Conservation (phyloP, 164 flowering plant species). For the Euptelea pleiosperma region DNA sequence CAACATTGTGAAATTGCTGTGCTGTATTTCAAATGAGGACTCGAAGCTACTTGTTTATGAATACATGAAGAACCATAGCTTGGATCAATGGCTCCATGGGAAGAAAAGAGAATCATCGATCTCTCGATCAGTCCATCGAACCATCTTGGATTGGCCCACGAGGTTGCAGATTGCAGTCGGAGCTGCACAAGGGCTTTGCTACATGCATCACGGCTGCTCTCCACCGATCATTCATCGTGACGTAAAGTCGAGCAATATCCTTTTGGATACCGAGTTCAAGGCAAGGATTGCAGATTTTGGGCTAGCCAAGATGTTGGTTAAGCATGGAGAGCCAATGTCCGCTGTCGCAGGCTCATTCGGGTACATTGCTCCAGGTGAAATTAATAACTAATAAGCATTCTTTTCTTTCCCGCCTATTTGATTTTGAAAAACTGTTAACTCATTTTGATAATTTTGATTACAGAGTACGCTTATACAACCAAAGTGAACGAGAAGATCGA, state of each 20-base stretch:
- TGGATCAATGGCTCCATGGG: slow-evolving; percentile 56
- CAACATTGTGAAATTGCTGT: slow-evolving; percentile 61
- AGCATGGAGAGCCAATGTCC: slow-evolving; percentile 41
- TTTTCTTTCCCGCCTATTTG: neutral
- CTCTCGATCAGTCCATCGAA: slow-evolving; percentile 10
- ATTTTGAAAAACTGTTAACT: neutral
- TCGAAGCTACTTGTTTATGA: slow-evolving; percentile 70
- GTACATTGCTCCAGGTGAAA: slow-evolving; percentile 72
- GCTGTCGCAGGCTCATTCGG: slow-evolving; percentile 67
- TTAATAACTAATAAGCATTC: neutral
- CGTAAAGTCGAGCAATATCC: slow-evolving; percentile 70
- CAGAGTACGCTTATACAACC: slow-evolving; percentile 57
- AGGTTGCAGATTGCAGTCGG: slow-evolving; percentile 64
- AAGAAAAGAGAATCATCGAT: slow-evolving; percentile 5
- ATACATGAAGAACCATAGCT: slow-evolving; percentile 57
- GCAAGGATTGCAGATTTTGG: slow-evolving; percentile 83
- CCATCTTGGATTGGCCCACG: slow-evolving; percentile 54
- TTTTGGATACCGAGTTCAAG: slow-evolving; percentile 56
- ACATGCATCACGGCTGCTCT: slow-evolving; percentile 67
- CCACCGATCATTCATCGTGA: slow-evolving; percentile 71
- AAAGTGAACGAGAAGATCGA: slow-evolving; percentile 67
- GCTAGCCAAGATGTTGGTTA: slow-evolving; percentile 47
- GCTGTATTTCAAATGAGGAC: slow-evolving; percentile 49
- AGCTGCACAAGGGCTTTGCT: slow-evolving; percentile 65
- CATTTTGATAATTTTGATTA: neutral